phyloP scores from a whole-genome alignment of 2,329 filamentous ascomycete species.

The Fusarium denticulatum region DNA sequence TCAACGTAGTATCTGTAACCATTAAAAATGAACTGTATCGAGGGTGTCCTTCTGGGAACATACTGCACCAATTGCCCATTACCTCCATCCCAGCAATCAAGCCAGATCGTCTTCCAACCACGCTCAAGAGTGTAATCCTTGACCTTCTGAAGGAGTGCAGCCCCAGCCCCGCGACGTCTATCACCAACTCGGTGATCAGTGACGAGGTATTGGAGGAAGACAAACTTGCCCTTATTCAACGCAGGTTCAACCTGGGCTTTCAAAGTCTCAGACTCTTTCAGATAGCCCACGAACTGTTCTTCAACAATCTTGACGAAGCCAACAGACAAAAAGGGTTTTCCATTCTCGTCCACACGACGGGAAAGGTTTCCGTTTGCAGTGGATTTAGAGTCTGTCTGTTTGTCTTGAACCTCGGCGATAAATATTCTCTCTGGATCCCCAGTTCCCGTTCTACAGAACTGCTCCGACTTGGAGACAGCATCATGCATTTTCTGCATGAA shows the following conservation, averaged over 20 bases:
- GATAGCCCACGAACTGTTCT: conserved; percentile 13
- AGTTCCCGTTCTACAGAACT: conserved; percentile 34
- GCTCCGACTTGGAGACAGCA: conserved; percentile 37
- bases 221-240: conserved; percentile 18
- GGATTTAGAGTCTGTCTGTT: conserved; percentile 9
- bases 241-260: conserved; percentile 20
- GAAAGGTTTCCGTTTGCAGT: conserved; percentile 10
- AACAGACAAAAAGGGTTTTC: conserved; percentile 23
- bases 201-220: conserved; percentile 29
- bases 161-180: conserved; percentile 24
- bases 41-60: not conserved
- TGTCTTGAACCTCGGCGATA: conserved; percentile 41
- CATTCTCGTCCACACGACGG: conserved; percentile 26
- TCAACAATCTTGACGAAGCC: conserved; percentile 20
- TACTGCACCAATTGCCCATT: conserved; percentile 36
- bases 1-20: conserved; percentile 34
- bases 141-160: conserved; percentile 22
- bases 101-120: conserved; percentile 34
- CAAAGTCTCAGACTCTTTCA: conserved; percentile 18
- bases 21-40: conserved; percentile 6
- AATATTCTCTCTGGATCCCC: conserved; percentile 42
- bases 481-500: conserved; percentile 36
- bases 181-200: conserved; percentile 21
- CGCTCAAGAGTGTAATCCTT: conserved; percentile 30
- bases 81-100: conserved; percentile 45